Evolutionary conservation across 208 protist genomes (phyloP).

Genomic region (Hexamita inflata): DNA sequence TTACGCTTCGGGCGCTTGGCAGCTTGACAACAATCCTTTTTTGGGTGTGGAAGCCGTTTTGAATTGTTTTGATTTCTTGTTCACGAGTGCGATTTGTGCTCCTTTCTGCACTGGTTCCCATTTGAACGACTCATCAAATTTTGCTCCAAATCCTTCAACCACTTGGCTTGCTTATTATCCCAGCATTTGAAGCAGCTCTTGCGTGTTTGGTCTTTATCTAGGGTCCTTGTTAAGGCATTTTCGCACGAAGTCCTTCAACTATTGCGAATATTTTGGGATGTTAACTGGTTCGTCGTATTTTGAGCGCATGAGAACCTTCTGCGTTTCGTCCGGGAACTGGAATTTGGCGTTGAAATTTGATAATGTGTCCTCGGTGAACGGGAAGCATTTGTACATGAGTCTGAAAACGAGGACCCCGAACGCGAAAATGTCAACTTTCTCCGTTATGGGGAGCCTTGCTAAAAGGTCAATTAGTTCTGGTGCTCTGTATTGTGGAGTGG

Average conservation of each 20-base stretch:
- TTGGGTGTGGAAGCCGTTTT: too few species aligned
- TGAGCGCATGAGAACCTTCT: neutral
- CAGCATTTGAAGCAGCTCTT: too few species aligned
- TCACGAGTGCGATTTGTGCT: too few species aligned
- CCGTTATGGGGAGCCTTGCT: neutral
- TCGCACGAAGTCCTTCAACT: neutral
- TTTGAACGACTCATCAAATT: too few species aligned
- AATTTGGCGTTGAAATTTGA: slow-evolving; percentile 11
- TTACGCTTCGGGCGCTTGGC: too few species aligned
- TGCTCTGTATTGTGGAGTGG: neutral
- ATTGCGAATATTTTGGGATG: neutral
- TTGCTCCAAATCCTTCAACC: too few species aligned
- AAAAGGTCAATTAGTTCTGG: neutral
- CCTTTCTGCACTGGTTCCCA: too few species aligned
- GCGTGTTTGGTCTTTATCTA: neutral
- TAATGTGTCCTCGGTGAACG: neutral
- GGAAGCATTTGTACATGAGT: slow-evolving; percentile 14
- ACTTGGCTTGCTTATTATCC: too few species aligned
- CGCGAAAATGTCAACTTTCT: slow-evolving; percentile 10
- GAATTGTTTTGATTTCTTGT: too few species aligned
- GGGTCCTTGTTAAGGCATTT: neutral
- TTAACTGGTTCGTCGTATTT: too few species aligned
- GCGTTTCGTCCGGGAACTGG: slow-evolving; percentile 2
- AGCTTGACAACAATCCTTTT: too few species aligned
- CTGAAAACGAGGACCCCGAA: neutral